Evolutionary conservation across 345 rosid genomes (phyloP), one percentile per base, ranked within the genome.

Genomic region (Brassica cretica): DNA sequence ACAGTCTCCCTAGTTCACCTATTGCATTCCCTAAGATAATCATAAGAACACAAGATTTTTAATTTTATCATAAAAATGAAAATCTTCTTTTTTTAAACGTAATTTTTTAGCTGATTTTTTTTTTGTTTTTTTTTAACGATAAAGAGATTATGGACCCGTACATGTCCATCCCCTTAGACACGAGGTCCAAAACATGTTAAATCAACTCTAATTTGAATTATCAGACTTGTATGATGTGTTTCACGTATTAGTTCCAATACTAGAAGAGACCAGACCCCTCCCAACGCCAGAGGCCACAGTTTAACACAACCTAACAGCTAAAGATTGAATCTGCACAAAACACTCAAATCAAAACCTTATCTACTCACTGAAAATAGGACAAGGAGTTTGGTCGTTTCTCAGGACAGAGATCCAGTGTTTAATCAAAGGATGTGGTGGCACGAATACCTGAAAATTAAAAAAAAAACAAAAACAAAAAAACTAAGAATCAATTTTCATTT

Each of bases 321-420:
- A 53, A 16, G 24, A 53, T 7, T 16, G 10, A 6, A 51, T 46
- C 19, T 4, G 11, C 2, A 63, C 14, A 12, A 66, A 56, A 11
- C 5, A 1, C n/a, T 24, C 2, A 63, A 51, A 51, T 5, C 12
- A 64, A 41, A 78, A 53, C 8, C 60, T 29, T n/a, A 44, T 66
- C 58, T 8, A 85, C 90, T 84, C 67, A 91, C 95, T 89, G 86
- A 94, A 94, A 75, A 94, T 77, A 11, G 97, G 90, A 73, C 83
- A 83, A 66, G 97, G 97, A 56, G 97, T 89, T 79, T 87, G 97
- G 33, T 92, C 95, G 44, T 92, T 94, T 72, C 97, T 84, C 53
- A 94, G 74, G 76, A 94, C 89, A 6, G 93, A 91, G 83, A 94
- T 86, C 97, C 97, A 92, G 73, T 94, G 98, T 86, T 92, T 92